Conservation (phyloP, 164 flowering plant genomes). For the Vitis amurensis region DNA sequence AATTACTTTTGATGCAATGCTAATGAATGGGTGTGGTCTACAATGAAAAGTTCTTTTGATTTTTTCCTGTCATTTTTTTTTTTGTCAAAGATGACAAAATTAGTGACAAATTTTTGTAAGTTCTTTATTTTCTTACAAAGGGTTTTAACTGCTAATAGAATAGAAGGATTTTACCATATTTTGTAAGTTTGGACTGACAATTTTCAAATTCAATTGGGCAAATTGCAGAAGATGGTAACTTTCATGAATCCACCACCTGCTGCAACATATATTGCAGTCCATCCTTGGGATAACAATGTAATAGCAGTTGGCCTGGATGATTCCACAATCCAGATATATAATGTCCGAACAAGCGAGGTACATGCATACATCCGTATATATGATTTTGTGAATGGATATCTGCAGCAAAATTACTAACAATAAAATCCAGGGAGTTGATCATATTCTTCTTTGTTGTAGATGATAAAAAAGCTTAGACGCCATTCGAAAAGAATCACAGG, state of each 20-base stretch:
- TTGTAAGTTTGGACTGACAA: not conserved
- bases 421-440: not conserved
- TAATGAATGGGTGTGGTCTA: not conserved
- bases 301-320: conserved; percentile 37
- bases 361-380: too few relatives aligned
- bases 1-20: not conserved
- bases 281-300: conserved; percentile 32
- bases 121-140: too few relatives aligned
- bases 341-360: conserved; percentile 26
- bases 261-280: conserved; percentile 29
- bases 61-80: not conserved
- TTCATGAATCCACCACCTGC: conserved; percentile 33
- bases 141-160: too few relatives aligned
- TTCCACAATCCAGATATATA: conserved; percentile 27
- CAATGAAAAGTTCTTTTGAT: not conserved
- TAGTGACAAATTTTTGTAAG: too few relatives aligned
- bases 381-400: not conserved
- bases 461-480: conserved; percentile 25
- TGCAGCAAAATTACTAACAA: not conserved
- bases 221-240: conserved; percentile 23
- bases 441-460: conserved; percentile 10
- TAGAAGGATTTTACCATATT: too few relatives aligned
- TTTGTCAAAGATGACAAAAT: too few relatives aligned
- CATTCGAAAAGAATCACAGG: conserved; percentile 32
- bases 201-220: not conserved